phyloP scores from a whole-genome alignment of 768 basidiomycete genomes.

The Leccinellum albellum region DNA sequence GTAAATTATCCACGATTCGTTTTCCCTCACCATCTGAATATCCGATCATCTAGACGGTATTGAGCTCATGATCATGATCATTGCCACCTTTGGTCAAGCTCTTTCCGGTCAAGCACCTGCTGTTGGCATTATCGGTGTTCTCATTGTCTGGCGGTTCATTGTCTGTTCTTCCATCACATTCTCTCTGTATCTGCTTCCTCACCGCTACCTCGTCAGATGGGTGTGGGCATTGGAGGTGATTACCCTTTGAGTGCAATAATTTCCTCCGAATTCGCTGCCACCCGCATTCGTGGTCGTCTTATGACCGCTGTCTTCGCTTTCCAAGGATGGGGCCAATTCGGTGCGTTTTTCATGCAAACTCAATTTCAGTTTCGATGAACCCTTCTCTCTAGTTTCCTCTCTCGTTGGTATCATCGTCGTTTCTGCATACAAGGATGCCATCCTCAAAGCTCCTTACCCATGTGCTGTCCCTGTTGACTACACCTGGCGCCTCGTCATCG shows the following conservation, averaged over 20 bases:
- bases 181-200: not conserved
- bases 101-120: slow-evolving; percentile 64
- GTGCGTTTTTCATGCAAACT: slow-evolving; percentile 35
- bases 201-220: slow-evolving; percentile 42
- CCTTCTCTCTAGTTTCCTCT: slow-evolving; percentile 46
- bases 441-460: slow-evolving; percentile 42
- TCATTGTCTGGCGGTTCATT: slow-evolving; percentile 83
- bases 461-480: slow-evolving; percentile 57
- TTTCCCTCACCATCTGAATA: not conserved
- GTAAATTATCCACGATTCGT: slow-evolving; percentile 21
- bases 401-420: slow-evolving; percentile 63
- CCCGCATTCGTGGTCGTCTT: slow-evolving; percentile 72
- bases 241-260: slow-evolving; percentile 86
- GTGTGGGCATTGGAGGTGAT: slow-evolving; percentile 85
- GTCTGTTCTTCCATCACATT: slow-evolving; percentile 27
- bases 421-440: slow-evolving; percentile 61
- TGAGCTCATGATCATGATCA: slow-evolving; percentile 74
- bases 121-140: slow-evolving; percentile 67
- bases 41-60: slow-evolving; percentile 37
- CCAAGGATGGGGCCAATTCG: slow-evolving; percentile 86
- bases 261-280: slow-evolving; percentile 83
- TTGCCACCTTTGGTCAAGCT: slow-evolving; percentile 77
- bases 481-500: slow-evolving; percentile 86
- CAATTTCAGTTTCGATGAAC: not conserved
- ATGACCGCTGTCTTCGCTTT: slow-evolving; percentile 86